phyloP scores from a whole-genome alignment of 176 grass and related monocot species.

The Aechmea fasciata region DNA sequence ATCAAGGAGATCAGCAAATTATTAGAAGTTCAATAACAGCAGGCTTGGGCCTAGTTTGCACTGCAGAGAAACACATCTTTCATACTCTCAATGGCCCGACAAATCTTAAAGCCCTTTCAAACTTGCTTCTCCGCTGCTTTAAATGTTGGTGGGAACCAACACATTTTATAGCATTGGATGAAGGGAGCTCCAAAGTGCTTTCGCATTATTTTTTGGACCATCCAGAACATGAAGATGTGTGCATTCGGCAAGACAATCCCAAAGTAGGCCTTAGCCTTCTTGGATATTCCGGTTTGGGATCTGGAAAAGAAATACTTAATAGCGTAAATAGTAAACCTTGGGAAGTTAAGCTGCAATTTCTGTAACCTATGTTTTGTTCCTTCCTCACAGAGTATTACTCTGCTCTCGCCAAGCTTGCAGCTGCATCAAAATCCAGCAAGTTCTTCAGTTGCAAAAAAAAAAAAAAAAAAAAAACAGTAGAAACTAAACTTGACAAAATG shows the following conservation, averaged over 20 bases:
- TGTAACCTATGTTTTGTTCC: conserved; percentile 71
- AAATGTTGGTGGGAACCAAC: too few species aligned
- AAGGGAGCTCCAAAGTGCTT: too few species aligned
- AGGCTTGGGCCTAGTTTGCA: not conserved
- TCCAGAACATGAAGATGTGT: not conserved
- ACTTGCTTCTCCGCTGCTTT: too few species aligned
- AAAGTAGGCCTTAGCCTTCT: too few species aligned
- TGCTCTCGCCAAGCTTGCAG: conserved; percentile 87
- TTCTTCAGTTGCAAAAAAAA: conserved; percentile 1
- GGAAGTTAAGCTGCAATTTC: conserved; percentile 91
- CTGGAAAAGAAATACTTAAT: not conserved
- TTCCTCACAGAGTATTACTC: conserved; percentile 92
- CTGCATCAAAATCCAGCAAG: conserved; percentile 16
- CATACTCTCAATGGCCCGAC: too few species aligned
- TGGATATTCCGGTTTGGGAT: not conserved
- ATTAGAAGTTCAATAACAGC: conserved; percentile 3
- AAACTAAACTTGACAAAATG: not conserved
- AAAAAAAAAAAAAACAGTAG: conserved; percentile 4
- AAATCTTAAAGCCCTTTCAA: too few species aligned
- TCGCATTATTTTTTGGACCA: too few species aligned
- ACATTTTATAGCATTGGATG: too few species aligned
- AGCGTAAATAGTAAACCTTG: conserved; percentile 44
- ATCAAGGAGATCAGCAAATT: conserved; percentile 4
- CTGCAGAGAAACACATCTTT: too few species aligned
- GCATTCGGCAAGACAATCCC: not conserved